Base-by-base conservation (phyloP, 768 basidiomycete species). In the Clathrus columnatus region DNA sequence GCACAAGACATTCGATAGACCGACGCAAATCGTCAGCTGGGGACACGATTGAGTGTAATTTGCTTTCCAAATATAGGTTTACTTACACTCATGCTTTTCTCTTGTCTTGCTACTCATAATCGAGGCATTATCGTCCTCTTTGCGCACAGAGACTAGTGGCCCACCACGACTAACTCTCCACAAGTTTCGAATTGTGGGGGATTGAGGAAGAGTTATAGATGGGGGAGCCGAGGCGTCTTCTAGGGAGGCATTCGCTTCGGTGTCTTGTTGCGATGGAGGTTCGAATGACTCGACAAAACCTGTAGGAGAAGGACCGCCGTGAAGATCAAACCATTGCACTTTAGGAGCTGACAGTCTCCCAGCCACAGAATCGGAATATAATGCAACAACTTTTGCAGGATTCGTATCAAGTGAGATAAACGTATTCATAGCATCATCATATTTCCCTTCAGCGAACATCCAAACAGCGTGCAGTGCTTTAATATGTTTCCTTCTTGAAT, bases 401-500 rank as follows among this genome's bases (percentile, higher is more conserved):
- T 94, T 94, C 61, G 93, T 74, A 60, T 97, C 86, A 42, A 95
- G 82, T 42, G 86, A 81, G 48, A 93, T 78, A 67, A 98, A 93
- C 0, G 83, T 80, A 64, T 96, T 84, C 55, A 97, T 85, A 1
- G 95, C 93, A 1, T 73, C 70, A 58, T 87, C 84, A 63, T 81
- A 94, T 56, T 83, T 76, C 7, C 76, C 78, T 7, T 74, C 70
- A 3, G 79, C 76, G 68, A 94, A 94, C 57, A 85, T 79, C 0
- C 85, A 74, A 0, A 96, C 84, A 0, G 91, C 92, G 51, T 88
- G 78, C 18, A 97, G 75, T 1, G 81, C 80, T 4, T 83, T 80
- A 26, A 92, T 79, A 8, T 76, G 75, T 2, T 74, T 80, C 29
- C 73, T 69, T 44, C 85, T 73, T 60, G 75, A 71, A 17, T 78